These are phyloP conservation scores for Mortierella sp. DNA, from an alignment of 371 early-diverging fungal genomes.

Conservation along the genomic window DNA sequence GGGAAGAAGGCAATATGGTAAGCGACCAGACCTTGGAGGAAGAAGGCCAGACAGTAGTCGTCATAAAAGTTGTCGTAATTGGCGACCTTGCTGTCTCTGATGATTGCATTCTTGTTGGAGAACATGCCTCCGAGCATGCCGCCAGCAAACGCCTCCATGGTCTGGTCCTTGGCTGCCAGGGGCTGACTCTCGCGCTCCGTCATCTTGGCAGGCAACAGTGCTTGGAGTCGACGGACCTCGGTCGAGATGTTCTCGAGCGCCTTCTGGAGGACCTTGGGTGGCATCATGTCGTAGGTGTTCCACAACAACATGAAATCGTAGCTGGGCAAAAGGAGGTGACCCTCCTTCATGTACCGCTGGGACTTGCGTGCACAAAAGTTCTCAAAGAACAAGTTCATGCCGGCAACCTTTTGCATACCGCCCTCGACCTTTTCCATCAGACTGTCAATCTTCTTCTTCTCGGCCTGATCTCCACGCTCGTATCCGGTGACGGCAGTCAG, in stretches of 20 bases:
- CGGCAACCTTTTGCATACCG: constrained; percentile 53
- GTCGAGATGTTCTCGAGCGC: constrained; percentile 41
- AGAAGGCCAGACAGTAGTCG: constrained; percentile 52
- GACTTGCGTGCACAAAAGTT: constrained; percentile 58
- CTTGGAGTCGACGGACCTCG: constrained; percentile 38
- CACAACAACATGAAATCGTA: constrained; percentile 57
- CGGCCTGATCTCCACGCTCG: constrained; percentile 44
- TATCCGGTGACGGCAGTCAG: constrained; percentile 52
- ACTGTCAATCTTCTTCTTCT: constrained; percentile 45
- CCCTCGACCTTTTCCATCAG: constrained; percentile 53
- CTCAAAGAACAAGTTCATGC: constrained; percentile 57
- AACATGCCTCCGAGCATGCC: constrained; percentile 44
- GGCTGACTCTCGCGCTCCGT: constrained; percentile 46
- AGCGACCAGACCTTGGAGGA: constrained; percentile 50
- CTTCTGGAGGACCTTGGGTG: constrained; percentile 39
- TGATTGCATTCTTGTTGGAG: constrained; percentile 41
- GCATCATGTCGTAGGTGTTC: constrained; percentile 59
- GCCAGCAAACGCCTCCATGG: constrained; percentile 39
- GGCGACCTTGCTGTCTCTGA: constrained; percentile 41
- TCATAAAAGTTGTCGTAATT: constrained; percentile 56
- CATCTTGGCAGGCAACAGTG: constrained; percentile 49
- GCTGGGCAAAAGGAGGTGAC: constrained; percentile 44
- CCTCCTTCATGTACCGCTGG: constrained; percentile 47
- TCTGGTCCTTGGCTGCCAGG: constrained; percentile 54
- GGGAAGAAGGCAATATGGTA: constrained; percentile 58